Conservation (phyloP, 345 rosid genomes). For the Ceriops zippeliana region DNA sequence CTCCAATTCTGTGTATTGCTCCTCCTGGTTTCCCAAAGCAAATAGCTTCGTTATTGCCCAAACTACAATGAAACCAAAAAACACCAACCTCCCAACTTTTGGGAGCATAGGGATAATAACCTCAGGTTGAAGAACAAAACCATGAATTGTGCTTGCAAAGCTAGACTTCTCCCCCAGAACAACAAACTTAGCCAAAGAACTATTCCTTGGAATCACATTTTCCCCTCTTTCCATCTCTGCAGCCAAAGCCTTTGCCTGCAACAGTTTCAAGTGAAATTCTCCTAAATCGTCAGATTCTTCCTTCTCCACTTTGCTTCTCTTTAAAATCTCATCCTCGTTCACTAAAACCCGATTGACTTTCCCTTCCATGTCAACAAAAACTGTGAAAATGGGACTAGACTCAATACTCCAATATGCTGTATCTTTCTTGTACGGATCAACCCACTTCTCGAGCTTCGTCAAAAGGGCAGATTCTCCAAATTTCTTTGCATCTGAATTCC, state of each 20-base stretch:
- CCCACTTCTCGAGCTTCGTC: slow-evolving; percentile 65
- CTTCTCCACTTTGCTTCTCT: slow-evolving; percentile 35
- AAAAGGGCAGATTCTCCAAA: slow-evolving; percentile 45
- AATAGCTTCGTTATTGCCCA: slow-evolving; percentile 51
- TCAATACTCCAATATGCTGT: slow-evolving; percentile 72
- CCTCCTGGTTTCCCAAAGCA: slow-evolving; percentile 35
- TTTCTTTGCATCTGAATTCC: slow-evolving; percentile 16
- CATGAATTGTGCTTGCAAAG: slow-evolving; percentile 35
- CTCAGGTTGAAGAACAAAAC: slow-evolving; percentile 31
- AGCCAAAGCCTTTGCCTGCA: slow-evolving; percentile 59
- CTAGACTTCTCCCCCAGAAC: slow-evolving; percentile 32
- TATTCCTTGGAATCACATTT: slow-evolving; percentile 56
- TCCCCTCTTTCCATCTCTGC: slow-evolving; percentile 57
- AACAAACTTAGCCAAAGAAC: slow-evolving; percentile 64
- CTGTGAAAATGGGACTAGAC: slow-evolving; percentile 56
- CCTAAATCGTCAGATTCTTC: slow-evolving; percentile 30
- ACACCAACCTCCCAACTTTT: slow-evolving; percentile 39
- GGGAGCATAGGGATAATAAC: slow-evolving; percentile 39
- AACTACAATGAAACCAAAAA: slow-evolving; percentile 49
- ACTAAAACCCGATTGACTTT: slow-evolving; percentile 53
- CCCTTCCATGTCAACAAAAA: slow-evolving; percentile 51
- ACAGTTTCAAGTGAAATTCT: slow-evolving; percentile 39
- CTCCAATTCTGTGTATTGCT: slow-evolving; percentile 49
- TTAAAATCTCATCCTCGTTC: slow-evolving; percentile 52
- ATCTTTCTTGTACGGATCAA: slow-evolving; percentile 56